These are phyloP conservation scores for Fallopia convolvulus DNA, from an alignment of 148 eudicot genomes.

Conservation along the genomic window DNA sequence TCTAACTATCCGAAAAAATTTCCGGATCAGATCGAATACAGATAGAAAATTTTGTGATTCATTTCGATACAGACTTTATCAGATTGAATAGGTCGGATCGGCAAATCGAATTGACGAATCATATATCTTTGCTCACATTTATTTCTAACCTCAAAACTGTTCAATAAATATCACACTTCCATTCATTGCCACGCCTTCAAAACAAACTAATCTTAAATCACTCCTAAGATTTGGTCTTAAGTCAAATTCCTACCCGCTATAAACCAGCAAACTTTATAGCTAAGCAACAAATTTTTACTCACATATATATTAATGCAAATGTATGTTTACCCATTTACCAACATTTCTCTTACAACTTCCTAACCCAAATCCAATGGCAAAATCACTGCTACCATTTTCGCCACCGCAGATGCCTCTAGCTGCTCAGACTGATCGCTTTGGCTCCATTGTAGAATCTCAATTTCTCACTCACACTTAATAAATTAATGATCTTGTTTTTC, in stretches of 20 bases:
- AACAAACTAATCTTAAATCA: constrained; percentile 7
- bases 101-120: no score
- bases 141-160: background rate
- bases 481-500: background rate
- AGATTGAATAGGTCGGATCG: no score
- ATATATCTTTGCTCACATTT: background rate
- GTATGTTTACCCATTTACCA: background rate
- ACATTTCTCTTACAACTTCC: background rate
- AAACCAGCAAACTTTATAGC: constrained; percentile 6
- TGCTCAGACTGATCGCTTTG: background rate
- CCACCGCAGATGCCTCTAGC: background rate
- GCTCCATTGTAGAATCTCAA: background rate
- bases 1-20: no score
- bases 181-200: background rate
- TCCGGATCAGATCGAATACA: no score
- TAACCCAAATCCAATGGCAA: background rate
- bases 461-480: background rate
- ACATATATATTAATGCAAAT: background rate
- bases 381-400: background rate
- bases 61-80: no score
- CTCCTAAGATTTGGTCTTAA: constrained; percentile 7
- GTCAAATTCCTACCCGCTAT: background rate
- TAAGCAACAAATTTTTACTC: background rate
- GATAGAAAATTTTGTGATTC: no score
- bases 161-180: background rate